Conservation (phyloP, 306 rosid species). For the Canavalia ensiformis region DNA sequence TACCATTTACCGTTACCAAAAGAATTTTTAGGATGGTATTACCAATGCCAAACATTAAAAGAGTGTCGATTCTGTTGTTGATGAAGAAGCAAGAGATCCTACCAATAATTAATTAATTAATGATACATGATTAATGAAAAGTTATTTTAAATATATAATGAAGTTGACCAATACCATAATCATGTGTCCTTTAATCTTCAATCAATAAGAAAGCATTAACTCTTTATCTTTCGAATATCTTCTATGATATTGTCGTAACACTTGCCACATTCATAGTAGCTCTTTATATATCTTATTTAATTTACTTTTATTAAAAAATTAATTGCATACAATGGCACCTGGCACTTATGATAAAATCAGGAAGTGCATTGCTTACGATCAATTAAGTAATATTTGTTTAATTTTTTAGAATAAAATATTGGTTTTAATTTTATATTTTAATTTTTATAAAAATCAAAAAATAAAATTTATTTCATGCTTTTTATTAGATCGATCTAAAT, state of each 20-base stretch:
- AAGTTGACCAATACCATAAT: conserved; percentile 51
- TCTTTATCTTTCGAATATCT: conserved; percentile 37
- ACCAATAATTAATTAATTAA: background rate
- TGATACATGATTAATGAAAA: conserved; percentile 22
- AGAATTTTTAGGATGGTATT: background rate
- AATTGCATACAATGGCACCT: background rate
- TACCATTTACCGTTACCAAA: background rate
- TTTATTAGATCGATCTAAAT: no score
- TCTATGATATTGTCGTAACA: conserved; percentile 40
- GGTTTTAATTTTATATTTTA: no score
- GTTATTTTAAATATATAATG: conserved; percentile 24
- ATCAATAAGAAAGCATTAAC: conserved; percentile 6
- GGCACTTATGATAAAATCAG: background rate
- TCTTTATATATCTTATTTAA: background rate
- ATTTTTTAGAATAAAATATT: no score
- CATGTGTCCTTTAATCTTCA: conserved; percentile 51
- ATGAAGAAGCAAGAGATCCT: conserved; percentile 40
- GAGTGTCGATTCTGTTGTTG: conserved; percentile 5
- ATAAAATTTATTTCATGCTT: no score
- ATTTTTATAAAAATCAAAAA: no score
- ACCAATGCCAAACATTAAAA: conserved; percentile 39
- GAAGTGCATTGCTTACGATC: background rate
- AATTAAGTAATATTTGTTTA: background rate
- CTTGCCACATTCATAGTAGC: conserved; percentile 31
- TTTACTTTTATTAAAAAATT: background rate